Percentiles rank a stretch among this genome's conserved stretches.
Conservation (phyloP, 495 filamentous ascomycete genomes). For the Neurospora africana region DNA sequence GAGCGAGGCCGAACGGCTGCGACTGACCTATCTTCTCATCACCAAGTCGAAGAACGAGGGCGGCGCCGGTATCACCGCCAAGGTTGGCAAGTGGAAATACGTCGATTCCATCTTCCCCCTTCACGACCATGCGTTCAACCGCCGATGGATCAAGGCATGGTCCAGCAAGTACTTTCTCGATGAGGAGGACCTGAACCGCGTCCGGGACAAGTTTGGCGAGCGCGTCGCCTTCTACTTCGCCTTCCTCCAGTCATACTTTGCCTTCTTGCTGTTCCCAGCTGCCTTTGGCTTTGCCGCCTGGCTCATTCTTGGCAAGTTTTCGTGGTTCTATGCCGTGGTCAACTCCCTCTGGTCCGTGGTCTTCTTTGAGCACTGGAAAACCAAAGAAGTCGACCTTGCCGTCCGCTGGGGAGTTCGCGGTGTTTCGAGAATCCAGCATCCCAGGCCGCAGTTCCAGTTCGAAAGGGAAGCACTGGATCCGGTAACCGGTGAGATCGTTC, state of each 20-base stretch:
- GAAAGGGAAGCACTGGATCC: conserved; percentile 69
- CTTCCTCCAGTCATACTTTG: conserved; percentile 87
- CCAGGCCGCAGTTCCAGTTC: conserved; percentile 65
- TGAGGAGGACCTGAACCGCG: conserved; percentile 66
- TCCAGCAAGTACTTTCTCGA: conserved; percentile 69
- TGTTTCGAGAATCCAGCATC: conserved; percentile 70
- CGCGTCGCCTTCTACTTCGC: conserved; percentile 95
- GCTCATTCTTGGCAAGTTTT: conserved; percentile 76
- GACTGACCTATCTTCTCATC: conserved; percentile 78
- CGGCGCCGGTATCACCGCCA: conserved; percentile 80
- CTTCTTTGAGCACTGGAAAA: conserved; percentile 96
- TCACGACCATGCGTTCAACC: conserved; percentile 81
- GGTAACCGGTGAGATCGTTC: conserved; percentile 71
- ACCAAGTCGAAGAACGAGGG: conserved; percentile 71
- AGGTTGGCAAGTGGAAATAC: conserved; percentile 72
- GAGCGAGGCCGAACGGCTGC: conserved; percentile 77
- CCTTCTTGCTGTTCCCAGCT: conserved; percentile 76
- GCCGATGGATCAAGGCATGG: conserved; percentile 84
- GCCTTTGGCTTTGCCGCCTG: conserved; percentile 71
- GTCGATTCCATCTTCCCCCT: conserved; percentile 80
- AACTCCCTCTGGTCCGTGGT: conserved; percentile 80
- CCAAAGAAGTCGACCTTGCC: conserved; percentile 81
- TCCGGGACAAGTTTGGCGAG: conserved; percentile 85
- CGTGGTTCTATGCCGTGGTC: conserved; percentile 68
- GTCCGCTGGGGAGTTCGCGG: conserved; percentile 88